A percentile compares a stretch with the other conserved stretches of the same genome.
These are phyloP conservation scores for Clathrospora elynae DNA, from an alignment of 2,329 filamentous ascomycete genomes.

Conservation along the genomic window DNA sequence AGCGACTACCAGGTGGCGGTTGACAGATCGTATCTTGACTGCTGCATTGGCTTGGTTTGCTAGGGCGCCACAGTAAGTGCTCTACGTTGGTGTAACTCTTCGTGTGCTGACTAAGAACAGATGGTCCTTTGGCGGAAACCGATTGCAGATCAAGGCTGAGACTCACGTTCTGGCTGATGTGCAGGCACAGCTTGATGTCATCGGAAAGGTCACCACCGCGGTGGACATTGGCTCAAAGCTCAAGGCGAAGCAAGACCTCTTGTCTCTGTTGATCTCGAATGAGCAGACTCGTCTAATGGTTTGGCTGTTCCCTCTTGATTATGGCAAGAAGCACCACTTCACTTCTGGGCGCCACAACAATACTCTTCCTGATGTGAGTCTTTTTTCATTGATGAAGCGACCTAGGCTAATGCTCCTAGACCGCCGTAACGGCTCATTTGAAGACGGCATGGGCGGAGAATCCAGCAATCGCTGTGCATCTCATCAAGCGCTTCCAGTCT, in stretches of 20 bases:
- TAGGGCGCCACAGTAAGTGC: slow-evolving; percentile 66
- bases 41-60: slow-evolving; percentile 89
- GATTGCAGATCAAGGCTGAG: slow-evolving; percentile 91
- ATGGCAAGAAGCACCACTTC: slow-evolving; percentile 61
- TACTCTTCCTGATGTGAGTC: slow-evolving; percentile 48
- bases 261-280: slow-evolving; percentile 78
- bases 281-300: slow-evolving; percentile 83
- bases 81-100: not conserved
- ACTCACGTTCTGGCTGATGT: slow-evolving; percentile 80
- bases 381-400: not conserved
- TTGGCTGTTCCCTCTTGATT: slow-evolving; percentile 83
- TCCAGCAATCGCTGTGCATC: slow-evolving; percentile 83
- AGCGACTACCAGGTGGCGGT: slow-evolving; percentile 72
- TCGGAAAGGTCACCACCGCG: slow-evolving; percentile 63
- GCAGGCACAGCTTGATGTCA: slow-evolving; percentile 65
- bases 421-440: slow-evolving; percentile 67
- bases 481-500: slow-evolving; percentile 78
- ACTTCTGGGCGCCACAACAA: slow-evolving; percentile 52
- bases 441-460: slow-evolving; percentile 86
- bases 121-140: slow-evolving; percentile 96
- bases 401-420: slow-evolving; percentile 46
- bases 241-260: slow-evolving; percentile 79
- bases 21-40: slow-evolving; percentile 88
- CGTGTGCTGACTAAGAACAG: slow-evolving; percentile 40
- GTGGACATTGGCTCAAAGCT: slow-evolving; percentile 64